Evolutionary conservation across 352 stramenopile species (phyloP), one percentile per base, ranked within the genome.

Genomic region (Globisporangium nagaii): DNA sequence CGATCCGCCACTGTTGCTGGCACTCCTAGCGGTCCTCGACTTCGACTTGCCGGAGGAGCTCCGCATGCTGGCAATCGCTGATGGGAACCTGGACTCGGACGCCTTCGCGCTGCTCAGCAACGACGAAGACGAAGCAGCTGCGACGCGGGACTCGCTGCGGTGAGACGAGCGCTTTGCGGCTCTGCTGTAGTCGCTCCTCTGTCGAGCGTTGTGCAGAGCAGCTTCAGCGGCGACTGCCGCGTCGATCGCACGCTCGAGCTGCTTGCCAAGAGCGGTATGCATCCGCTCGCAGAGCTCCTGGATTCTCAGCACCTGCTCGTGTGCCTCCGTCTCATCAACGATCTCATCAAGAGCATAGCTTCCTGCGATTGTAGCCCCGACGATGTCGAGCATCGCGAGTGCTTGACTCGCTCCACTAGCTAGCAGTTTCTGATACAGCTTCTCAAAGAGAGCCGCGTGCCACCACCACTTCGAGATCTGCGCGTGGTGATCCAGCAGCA

Each of bases 391-490:
- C 24, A 79, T 57, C 1, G 52, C 40, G 13, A 73, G 51, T 7
- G 68, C 56, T 41, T 46, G 28, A 3, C 8, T 31, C 0, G 57
- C 47, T 2, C 60, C 44, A 2, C 34, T n/a, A 4, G 34, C 2
- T 17, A 71, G 40, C 1, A 65, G 49, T 10, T 68, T 58, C 1
- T 53, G 37, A 15, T 79, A 66, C 22, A 42, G 54, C 0, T 60
- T 61, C 37, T 80, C 72, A 19, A 84, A 43, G 20, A 56, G 28
- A 4, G 63, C 47, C 0, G 56, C 34, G 25, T 76, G 77, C 77
- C 77, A 85, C 59, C 71, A 83, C 47, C 63, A 79, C 45, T 75
- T 75, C n/a, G 74, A 80, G 15, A 82, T 60, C 25, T 55, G 68
- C 4, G 62, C 54, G 13, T 62, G 48, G n/a, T 63, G 53, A 15